phyloP scores from a whole-genome alignment of 2,329 filamentous ascomycete genomes.

The Alternaria sp. region DNA sequence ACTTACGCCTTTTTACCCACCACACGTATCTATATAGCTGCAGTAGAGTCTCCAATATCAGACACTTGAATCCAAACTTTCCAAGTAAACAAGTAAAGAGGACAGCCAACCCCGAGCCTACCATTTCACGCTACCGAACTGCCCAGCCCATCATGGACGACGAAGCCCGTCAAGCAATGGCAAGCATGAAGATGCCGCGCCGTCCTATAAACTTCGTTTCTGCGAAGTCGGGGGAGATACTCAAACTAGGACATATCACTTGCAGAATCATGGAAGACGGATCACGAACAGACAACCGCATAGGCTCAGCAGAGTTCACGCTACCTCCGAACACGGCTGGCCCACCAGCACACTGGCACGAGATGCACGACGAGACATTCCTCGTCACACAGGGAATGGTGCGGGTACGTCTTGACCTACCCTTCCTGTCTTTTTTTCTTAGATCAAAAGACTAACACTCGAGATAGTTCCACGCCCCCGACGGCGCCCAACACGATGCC shows the following conservation, averaged over 20 bases:
- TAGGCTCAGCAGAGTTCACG: slow-evolving; percentile 59
- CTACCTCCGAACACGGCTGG: slow-evolving; percentile 58
- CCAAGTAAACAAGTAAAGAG: background rate
- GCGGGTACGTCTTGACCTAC: background rate
- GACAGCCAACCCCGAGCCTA: background rate
- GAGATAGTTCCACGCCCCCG: slow-evolving; percentile 58
- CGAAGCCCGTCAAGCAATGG: slow-evolving; percentile 44
- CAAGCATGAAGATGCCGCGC: slow-evolving; percentile 51
- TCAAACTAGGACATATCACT: slow-evolving; percentile 59
- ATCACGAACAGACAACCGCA: slow-evolving; percentile 59
- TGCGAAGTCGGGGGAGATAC: slow-evolving; percentile 57
- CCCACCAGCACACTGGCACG: slow-evolving; percentile 62
- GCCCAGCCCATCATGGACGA: slow-evolving; percentile 41
- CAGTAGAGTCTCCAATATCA: background rate
- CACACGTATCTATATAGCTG: background rate
- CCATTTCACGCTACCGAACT: background rate
- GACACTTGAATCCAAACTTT: background rate
- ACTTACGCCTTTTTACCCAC: background rate
- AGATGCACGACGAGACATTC: slow-evolving; percentile 67
- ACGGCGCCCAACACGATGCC: slow-evolving; percentile 57
- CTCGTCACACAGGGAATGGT: slow-evolving; percentile 62
- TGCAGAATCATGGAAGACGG: slow-evolving; percentile 63
- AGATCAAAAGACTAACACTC: background rate
- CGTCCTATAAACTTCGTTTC: slow-evolving; percentile 60
- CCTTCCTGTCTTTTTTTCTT: background rate